These are phyloP conservation scores for Vachellia pachyceras DNA, from an alignment of 306 rosid species.

Conservation along the genomic window DNA sequence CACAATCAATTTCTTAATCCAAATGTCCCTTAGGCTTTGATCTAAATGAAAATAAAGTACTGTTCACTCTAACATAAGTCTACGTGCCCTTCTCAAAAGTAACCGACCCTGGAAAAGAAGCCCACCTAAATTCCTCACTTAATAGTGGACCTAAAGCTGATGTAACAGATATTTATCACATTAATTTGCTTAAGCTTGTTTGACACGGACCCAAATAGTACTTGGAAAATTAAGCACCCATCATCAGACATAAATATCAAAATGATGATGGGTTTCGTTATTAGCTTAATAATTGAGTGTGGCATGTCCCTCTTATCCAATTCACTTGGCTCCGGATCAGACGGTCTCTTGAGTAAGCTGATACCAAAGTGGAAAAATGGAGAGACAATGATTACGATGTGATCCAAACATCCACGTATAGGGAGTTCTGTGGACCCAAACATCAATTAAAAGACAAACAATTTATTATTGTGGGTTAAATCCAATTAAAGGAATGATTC, in stretches of 20 bases:
- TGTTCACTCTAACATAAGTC: not conserved
- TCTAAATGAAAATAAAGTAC: not conserved
- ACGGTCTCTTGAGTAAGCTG: not conserved
- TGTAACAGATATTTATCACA: slow-evolving; percentile 32
- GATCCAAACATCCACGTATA: not conserved
- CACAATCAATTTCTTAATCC: too few relatives aligned
- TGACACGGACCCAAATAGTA: slow-evolving; percentile 39
- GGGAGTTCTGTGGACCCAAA: not conserved
- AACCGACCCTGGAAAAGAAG: not conserved
- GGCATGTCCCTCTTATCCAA: slow-evolving; percentile 41
- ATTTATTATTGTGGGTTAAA: too few relatives aligned
- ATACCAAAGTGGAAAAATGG: not conserved
- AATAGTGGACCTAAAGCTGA: slow-evolving; percentile 23
- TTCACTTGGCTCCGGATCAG: slow-evolving; percentile 36
- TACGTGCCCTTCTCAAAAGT: not conserved
- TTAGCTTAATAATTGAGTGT: slow-evolving; percentile 39
- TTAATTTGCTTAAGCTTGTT: slow-evolving; percentile 35
- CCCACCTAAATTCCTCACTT: not conserved
- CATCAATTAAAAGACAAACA: not conserved
- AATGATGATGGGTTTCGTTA: slow-evolving; percentile 38
- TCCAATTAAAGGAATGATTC: too few relatives aligned
- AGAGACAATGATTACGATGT: slow-evolving; percentile 8
- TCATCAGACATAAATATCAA: slow-evolving; percentile 45
- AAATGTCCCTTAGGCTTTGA: not conserved
- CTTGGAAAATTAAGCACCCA: slow-evolving; percentile 38